Base-by-base conservation (phyloP, 1,284 basidiomycete genomes). In the Singerocomus rubriflavus region DNA sequence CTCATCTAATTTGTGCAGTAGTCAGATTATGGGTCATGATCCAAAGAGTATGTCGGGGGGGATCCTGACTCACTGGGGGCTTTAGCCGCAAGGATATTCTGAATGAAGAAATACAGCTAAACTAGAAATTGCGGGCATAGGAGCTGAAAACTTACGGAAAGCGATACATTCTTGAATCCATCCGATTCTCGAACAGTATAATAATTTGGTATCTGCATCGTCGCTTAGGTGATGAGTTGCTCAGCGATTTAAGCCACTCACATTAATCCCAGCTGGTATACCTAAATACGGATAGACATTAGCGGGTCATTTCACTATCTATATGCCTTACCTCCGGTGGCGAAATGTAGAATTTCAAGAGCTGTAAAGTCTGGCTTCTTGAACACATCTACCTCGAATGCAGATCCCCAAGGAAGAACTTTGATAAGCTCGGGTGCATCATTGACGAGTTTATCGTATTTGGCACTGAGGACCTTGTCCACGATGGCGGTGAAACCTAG, bases 401-500 rank as follows among this genome's bases (percentile, higher is more conserved):
- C 79, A 55, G 79, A 70, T 4, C 90, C 90, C 91, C 91, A 93
- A 0, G 91, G 91, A 26, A 93, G 73, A 27, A 73, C 80, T 66
- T 91, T 83, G 71, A 93, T 88, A 32, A 91, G 74, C 51, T 84
- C 79, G 0, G 88, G 83, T 13, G 91, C 91, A 27, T 76, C 68
- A 47, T 85, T 74, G 31, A 93, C 90, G 26, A 93, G 76, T 13
- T 68, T 77, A 59, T 87, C 87, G 61, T 91, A 93, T 70, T 90
- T 91, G 8, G 81, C 81, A 58, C 87, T 89, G 46, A 90, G 75
- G 53, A 80, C 72, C 70, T 93, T 93, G 73, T 93, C 82, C 44
- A 93, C 91, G 57, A 92, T 85, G 6, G 91, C 90, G 29, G 89
- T 90, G 67, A 93, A 93, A 32, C 89, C 85, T 88, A 42, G n/a